Base-by-base conservation (phyloP, 2,329 filamentous ascomycete genomes). In the Stagonosporopsis chrysanthemi region DNA sequence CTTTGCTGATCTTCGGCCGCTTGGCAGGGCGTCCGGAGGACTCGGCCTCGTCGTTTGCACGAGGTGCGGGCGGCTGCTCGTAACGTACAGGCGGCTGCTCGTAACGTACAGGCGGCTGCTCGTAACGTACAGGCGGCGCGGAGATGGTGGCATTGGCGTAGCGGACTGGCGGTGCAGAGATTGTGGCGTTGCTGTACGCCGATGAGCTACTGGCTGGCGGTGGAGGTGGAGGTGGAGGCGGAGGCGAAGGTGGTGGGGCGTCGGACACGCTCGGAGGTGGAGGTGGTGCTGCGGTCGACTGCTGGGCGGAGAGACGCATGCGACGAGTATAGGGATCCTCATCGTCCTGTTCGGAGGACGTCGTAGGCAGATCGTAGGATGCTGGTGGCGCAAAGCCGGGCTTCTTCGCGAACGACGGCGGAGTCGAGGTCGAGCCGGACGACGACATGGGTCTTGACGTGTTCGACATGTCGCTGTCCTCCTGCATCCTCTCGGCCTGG, bases 71-170 rank as follows among this genome's bases (percentile, higher is more conserved):
- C 15, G 62, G 62, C 35, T 53, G 66, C 45, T 67, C 82, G 74
- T 96, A 97, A 64, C 88, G 88, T 9, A 97, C 86, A 3, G 92
- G 91, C 1, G 90, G 88, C 43, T n/a, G n/a, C n/a, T n/a, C n/a
- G n/a, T n/a, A n/a, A n/a, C n/a, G n/a, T n/a, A n/a, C n/a, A n/a
- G 63, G 61, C 15, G 62, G 62, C 35, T 53, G 66, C 45, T 67
- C 82, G 74, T 96, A 97, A 64, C 88, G 88, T 9, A 97, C 86
- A 3, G 92, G 91, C 1, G 90, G 88, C 43, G 89, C 86, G 38
- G 91, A 91, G 72, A 96, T 94, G n/a, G 86, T 88, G 17, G 84
- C 80, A 24, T 61, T 82, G 17, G 64, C 59, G 75, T 96, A 96
- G 62, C 88, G 88, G 11, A 96, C 86, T 1, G 92, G 91, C 0